Evolutionary conservation across 371 early-diverging fungal species (phyloP), one percentile per base, ranked within the genome.

Genomic region (Rhizopus delemar): DNA sequence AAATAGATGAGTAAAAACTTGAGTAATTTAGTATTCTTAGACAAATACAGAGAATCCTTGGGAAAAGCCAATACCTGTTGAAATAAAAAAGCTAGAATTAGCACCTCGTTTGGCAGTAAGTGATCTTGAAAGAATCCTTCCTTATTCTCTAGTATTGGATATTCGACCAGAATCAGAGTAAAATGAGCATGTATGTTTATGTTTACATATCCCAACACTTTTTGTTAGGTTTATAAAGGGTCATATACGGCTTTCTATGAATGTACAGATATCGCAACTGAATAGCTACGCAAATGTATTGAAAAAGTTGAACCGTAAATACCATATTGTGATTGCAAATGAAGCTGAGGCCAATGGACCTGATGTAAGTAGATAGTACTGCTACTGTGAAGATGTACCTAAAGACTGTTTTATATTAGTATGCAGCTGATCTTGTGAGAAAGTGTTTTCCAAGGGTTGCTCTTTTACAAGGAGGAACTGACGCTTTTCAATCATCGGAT

Each of bases 161-260:
- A 84, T 84, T 39, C 80, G 89, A 36, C 60, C 77, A 1, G 85
- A 84, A 50, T 57, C 78, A 61, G 83, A 82, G 85, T 85, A 77
- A 68, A 80, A 32, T 35, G 0, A n/a, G 3, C 4, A n/a, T 22
- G 0, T 33, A 13, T 15, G n/a, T 32, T 52, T 8, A 31, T 12
- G 28, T 22, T 34, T 52, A 38, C 3, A 35, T 16, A 9, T 28
- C 9, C 22, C 9, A 11, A 29, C 43, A 5, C 3, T 35, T 9
- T 29, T 35, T 34, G 9, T 31, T 65, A 86, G 86, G 15, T 87
- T 83, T 74, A 64, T 65, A 1, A 65, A 68, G 28, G 86, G 84
- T 0, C 88, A 87, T 69, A 65, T 83, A 28, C 83, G 82, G 11
- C 76, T 77, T 11, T 84, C 86, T 8, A 79, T 85, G 59, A 83